phyloP scores from a whole-genome alignment of 1,284 basidiomycete species.

The Leccinum glutinopallens region DNA sequence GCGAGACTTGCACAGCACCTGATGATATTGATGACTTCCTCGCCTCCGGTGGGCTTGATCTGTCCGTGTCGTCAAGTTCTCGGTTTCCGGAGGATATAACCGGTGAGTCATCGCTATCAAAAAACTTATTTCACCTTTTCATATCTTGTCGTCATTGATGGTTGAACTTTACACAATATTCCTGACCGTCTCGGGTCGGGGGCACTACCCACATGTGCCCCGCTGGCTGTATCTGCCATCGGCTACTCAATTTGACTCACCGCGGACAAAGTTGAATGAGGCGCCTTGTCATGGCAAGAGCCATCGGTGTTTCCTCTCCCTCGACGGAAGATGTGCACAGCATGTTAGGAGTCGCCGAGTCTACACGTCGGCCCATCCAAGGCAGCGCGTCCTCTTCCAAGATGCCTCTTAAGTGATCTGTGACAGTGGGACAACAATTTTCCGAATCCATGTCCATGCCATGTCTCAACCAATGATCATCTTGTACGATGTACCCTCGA shows the following conservation, averaged over 20 bases:
- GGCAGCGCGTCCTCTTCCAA: constrained; percentile 4
- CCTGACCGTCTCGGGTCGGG: background rate
- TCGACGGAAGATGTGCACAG: constrained; percentile 17
- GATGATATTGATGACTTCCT: background rate
- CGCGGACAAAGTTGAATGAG: constrained; percentile 7
- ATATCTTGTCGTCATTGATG: constrained; percentile 14
- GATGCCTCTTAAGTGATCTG: constrained; percentile 15
- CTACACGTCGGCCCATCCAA: constrained; percentile 5
- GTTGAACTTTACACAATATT: constrained; percentile 3
- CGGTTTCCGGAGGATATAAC: background rate
- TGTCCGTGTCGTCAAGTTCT: constrained; percentile 5
- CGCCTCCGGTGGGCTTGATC: background rate
- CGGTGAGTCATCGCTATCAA: constrained; percentile 1
- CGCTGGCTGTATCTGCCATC: constrained; percentile 6
- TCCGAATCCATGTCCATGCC: constrained; percentile 1
- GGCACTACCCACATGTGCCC: background rate
- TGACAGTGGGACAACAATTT: background rate
- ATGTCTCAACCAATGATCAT: constrained; percentile 54
- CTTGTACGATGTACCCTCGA: constrained; percentile 66
- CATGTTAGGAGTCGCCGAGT: constrained; percentile 3
- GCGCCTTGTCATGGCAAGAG: constrained; percentile 14
- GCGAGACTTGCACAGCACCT: constrained; percentile 2
- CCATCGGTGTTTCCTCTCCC: constrained; percentile 20
- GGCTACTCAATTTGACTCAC: constrained; percentile 9
- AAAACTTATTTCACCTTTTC: constrained; percentile 14